Evolutionary conservation across 768 basidiomycete species (phyloP), one percentile per base, ranked within the genome.

Genomic region (Mycena pura): DNA sequence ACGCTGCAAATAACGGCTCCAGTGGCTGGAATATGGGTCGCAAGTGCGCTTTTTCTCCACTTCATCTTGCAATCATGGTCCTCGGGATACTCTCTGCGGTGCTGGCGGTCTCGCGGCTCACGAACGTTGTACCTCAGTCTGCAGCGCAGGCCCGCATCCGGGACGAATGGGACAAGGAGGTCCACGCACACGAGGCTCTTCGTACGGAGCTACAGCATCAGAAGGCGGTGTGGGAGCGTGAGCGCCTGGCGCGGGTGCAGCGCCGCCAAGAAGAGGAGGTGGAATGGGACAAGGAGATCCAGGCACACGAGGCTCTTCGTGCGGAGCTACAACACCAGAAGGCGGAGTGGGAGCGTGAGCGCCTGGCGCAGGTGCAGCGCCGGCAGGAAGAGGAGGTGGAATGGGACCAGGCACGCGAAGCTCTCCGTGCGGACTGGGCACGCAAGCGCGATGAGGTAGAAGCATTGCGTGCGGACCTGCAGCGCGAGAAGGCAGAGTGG

Each of bases 251-350:
- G 29, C 50, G 40, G 36, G 38, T 27, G 24, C 50, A 51, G 50
- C 38, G 50, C 50, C 50, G 29, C 50, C 50, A 51, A 25, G 50
- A 51, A 51, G 50, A 51, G 40, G 38, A 51, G 27, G 50, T 51
- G 50, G 36, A 51, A 51, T 51, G 50, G 49, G 49, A 51, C 36
- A 51, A 25, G 49, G 50, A 51, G 50, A 51, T 51, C 50, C 50
- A 51, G 38, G 50, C 50, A 51, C 50, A 40, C 27, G 50, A 24
- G 38, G 50, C 50, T 51, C 36, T 51, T 22, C 50, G 36, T 40
- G 50, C 38, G 11, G 50, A 51, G 50, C 25, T 51, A 51, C 36
- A 51, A 40, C 50, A 51, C 38, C 36, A 51, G 50, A 51, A 51
- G 50, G 36, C 38, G 38, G 50, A 51, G 50, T 51, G 50, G 50